Conservation (phyloP, 129 eudicot species). For the Helianthus tuberosus region DNA sequence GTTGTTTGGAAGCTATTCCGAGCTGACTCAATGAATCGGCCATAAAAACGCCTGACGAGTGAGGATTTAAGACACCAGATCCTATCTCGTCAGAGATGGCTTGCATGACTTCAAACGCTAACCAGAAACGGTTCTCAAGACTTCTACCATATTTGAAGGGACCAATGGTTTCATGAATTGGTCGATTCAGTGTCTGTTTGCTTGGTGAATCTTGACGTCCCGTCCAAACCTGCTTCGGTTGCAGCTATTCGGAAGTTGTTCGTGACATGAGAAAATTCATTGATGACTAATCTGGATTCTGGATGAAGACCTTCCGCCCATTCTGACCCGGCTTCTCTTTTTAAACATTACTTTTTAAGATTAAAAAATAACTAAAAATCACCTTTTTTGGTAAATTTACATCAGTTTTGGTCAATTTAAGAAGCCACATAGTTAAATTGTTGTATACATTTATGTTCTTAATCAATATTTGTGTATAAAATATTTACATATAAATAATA, state of each 20-base stretch:
- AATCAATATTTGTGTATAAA: not conserved
- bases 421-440: not conserved
- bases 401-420: constrained; percentile 6
- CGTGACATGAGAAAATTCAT: constrained; percentile 40
- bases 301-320: too few species aligned
- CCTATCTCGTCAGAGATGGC: constrained; percentile 43
- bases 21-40: constrained; percentile 34
- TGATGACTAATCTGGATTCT: constrained; percentile 16
- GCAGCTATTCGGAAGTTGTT: constrained; percentile 53
- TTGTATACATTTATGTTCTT: not conserved
- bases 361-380: not conserved
- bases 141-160: constrained; percentile 43
- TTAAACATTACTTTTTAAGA: not conserved
- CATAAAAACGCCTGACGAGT: constrained; percentile 36
- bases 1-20: constrained; percentile 14
- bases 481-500: not conserved
- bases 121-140: constrained; percentile 40
- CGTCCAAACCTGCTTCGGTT: constrained; percentile 57
- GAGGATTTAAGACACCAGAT: constrained; percentile 33
- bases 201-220: constrained; percentile 47
- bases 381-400: not conserved
- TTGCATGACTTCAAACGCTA: constrained; percentile 38
- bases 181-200: constrained; percentile 43
- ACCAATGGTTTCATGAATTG: constrained; percentile 48
- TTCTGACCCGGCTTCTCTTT: too few species aligned